Percentiles rank a stretch among this genome's conserved stretches.
These are phyloP conservation scores for Petunia secreta DNA, from an alignment of 257 asterid genomes.

Conservation along the genomic window DNA sequence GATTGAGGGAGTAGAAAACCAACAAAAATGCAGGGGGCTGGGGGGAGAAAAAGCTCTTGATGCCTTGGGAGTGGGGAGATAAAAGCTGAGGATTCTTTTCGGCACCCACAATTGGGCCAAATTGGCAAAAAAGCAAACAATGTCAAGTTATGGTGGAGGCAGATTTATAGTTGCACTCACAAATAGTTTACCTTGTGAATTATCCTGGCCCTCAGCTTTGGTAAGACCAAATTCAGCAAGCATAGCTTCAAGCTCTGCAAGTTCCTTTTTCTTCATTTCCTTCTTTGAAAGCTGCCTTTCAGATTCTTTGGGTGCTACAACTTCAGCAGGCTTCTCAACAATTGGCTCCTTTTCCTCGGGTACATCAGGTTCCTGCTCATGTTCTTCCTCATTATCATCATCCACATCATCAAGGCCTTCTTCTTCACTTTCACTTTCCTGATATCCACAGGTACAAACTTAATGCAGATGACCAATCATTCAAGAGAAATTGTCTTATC, in stretches of 20 bases:
- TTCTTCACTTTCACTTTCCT: slow-evolving; percentile 50
- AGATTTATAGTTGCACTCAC: background rate
- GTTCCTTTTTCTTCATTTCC: slow-evolving; percentile 93
- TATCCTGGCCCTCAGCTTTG: slow-evolving; percentile 53
- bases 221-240: slow-evolving; percentile 81
- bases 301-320: slow-evolving; percentile 69
- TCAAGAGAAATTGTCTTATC: too few species aligned
- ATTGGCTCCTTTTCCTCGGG: slow-evolving; percentile 51
- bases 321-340: slow-evolving; percentile 51
- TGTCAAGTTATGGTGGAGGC: too few species aligned
- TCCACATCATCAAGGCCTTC: slow-evolving; percentile 42
- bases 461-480: background rate
- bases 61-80: too few species aligned
- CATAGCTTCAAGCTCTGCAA: slow-evolving; percentile 92
- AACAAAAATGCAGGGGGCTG: too few species aligned
- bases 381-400: slow-evolving; percentile 77
- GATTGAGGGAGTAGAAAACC: too few species aligned
- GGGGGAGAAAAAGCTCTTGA: too few species aligned
- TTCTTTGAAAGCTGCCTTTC: slow-evolving; percentile 95
- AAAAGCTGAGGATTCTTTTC: too few species aligned
- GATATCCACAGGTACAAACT: slow-evolving; percentile 10
- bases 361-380: slow-evolving; percentile 69
- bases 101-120: too few species aligned
- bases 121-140: too few species aligned
- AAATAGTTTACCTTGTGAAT: slow-evolving; percentile 55